Conservation (phyloP, 192 early-diverging fungal genomes). For the Entomortierella parvispora region DNA sequence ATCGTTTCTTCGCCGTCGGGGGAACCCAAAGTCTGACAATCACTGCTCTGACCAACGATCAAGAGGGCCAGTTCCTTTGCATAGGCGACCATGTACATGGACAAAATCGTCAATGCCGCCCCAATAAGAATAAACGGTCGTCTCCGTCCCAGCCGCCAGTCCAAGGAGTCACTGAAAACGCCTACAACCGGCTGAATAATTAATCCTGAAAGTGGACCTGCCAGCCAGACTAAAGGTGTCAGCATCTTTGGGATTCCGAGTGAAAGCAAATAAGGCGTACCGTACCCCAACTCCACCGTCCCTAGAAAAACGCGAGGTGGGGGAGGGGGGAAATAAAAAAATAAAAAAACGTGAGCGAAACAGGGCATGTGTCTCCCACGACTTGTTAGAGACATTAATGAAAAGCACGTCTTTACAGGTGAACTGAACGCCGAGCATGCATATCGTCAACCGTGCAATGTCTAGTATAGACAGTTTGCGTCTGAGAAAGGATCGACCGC, state of each 20-base stretch:
- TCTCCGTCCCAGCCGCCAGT: constrained; percentile 77
- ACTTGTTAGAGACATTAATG: not conserved
- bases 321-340: not conserved
- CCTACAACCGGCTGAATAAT: constrained; percentile 83
- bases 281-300: constrained; percentile 81
- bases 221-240: constrained; percentile 83
- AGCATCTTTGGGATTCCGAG: constrained; percentile 71
- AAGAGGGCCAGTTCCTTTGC: constrained; percentile 67
- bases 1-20: constrained; percentile 2
- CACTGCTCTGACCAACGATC: constrained; percentile 9
- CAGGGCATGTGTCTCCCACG: not conserved
- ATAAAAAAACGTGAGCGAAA: constrained; percentile 3
- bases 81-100: constrained; percentile 80
- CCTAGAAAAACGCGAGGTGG: constrained; percentile 51
- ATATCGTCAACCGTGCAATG: constrained; percentile 59
- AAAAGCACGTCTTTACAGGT: constrained; percentile 58
- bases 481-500: constrained; percentile 5
- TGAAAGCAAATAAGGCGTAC: constrained; percentile 76
- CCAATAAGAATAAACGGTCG: constrained; percentile 86
- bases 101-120: constrained; percentile 68
- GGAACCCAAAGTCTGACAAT: not conserved
- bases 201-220: constrained; percentile 80
- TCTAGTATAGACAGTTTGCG: constrained; percentile 19
- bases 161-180: constrained; percentile 82
- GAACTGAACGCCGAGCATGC: constrained; percentile 75